Conservation (phyloP, 345 rosid species). For the Adansonia digitata region DNA sequence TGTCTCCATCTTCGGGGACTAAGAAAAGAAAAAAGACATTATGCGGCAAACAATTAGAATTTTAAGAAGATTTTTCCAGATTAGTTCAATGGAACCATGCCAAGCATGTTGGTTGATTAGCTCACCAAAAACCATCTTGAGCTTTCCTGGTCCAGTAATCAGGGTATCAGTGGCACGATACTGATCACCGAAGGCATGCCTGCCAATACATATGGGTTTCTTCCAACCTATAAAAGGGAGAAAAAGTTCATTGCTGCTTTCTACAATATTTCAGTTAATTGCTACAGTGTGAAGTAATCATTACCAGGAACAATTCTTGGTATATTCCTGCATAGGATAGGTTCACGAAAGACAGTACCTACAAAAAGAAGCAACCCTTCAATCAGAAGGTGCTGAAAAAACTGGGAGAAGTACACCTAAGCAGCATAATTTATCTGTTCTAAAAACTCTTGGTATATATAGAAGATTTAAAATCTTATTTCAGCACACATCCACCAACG, state of each 20-base stretch:
- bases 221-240: conserved; percentile 63
- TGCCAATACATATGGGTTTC: conserved; percentile 95
- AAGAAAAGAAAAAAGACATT: conserved; percentile 11
- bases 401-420: not conserved
- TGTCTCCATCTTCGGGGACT: conserved; percentile 75
- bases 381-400: conserved; percentile 15
- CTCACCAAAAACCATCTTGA: conserved; percentile 91
- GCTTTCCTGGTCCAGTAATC: conserved; percentile 84
- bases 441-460: not conserved
- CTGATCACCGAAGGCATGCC: conserved; percentile 99
- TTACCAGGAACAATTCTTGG: conserved; percentile 92
- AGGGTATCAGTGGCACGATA: conserved; percentile 81
- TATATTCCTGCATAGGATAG: conserved; percentile 79
- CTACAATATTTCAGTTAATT: conserved; percentile 3
- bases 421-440: not conserved
- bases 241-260: conserved; percentile 5
- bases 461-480: not conserved
- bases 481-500: not conserved
- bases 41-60: not conserved
- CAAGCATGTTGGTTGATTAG: conserved; percentile 21
- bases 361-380: conserved; percentile 20
- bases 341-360: conserved; percentile 98
- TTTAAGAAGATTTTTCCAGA: conserved; percentile 2
- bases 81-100: not conserved
- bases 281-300: conserved; percentile 1